These are phyloP conservation scores for Chenopodium album DNA, from an alignment of 148 eudicot genomes.

Conservation along the genomic window DNA sequence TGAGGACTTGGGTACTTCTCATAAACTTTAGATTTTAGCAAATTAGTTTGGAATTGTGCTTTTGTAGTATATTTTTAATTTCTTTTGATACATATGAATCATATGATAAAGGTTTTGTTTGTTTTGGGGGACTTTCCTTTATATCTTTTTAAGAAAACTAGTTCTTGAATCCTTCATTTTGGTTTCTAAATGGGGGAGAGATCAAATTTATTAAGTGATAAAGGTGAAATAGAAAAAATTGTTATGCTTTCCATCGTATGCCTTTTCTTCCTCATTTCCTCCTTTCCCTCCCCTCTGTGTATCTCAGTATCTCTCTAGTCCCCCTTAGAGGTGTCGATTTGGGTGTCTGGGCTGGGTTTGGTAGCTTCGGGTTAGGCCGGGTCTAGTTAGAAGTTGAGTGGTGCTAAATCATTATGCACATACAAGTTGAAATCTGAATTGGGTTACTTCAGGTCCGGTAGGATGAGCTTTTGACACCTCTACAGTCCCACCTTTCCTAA, in stretches of 20 bases:
- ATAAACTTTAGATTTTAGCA: background rate
- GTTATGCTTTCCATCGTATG: background rate
- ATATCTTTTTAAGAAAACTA: background rate
- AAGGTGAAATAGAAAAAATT: background rate
- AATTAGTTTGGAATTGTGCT: background rate
- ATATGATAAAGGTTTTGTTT: background rate
- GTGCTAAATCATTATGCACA: too few species aligned
- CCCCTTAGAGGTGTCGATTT: too few species aligned
- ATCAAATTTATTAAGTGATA: too few species aligned
- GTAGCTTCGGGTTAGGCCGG: too few species aligned
- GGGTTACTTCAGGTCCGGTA: too few species aligned
- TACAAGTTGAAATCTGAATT: too few species aligned
- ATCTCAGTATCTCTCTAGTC: background rate
- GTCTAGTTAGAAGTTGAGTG: too few species aligned
- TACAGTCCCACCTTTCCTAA: background rate
- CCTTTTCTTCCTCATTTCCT: background rate
- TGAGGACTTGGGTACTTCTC: background rate
- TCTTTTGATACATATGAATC: too few species aligned
- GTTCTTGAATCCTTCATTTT: too few species aligned
- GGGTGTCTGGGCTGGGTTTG: too few species aligned
- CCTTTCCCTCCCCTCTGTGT: background rate
- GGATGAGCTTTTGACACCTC: too few species aligned
- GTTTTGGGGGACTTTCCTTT: background rate
- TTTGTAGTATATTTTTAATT: background rate
- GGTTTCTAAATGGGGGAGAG: background rate